A percentile compares a stretch with the other conserved stretches of the same genome.
Evolutionary conservation across 768 basidiomycete genomes (phyloP).

Genomic region (Neoboletus brunneissimus): DNA sequence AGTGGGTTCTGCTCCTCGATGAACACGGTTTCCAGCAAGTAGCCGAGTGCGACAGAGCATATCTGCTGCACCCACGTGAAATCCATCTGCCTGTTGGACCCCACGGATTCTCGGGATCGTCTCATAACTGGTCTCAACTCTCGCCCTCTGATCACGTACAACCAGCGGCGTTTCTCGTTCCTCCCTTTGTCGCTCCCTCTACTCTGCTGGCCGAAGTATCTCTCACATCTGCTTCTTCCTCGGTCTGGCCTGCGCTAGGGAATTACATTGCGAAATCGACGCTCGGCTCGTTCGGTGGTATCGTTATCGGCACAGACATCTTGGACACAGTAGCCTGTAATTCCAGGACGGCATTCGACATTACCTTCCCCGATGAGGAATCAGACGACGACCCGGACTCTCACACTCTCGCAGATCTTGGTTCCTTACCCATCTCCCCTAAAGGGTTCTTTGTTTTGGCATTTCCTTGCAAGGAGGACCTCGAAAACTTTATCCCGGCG

Average conservation of each 20-base stretch:
- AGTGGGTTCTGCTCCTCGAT: slow-evolving; percentile 54
- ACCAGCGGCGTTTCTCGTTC: slow-evolving; percentile 51
- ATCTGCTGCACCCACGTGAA: slow-evolving; percentile 43
- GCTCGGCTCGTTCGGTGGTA: slow-evolving; percentile 37
- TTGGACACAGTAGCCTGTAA: neutral
- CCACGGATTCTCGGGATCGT: slow-evolving; percentile 29
- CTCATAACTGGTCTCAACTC: slow-evolving; percentile 32
- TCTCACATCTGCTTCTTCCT: slow-evolving; percentile 12
- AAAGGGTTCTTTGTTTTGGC: slow-evolving; percentile 34
- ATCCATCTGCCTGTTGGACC: slow-evolving; percentile 42
- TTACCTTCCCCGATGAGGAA: neutral
- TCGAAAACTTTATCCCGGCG: slow-evolving; percentile 33
- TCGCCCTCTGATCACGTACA: slow-evolving; percentile 31
- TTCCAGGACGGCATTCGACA: neutral
- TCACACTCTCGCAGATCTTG: neutral
- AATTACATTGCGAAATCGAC: slow-evolving; percentile 28
- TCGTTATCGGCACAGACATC: slow-evolving; percentile 29
- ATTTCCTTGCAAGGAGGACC: slow-evolving; percentile 35
- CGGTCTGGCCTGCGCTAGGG: slow-evolving; percentile 27
- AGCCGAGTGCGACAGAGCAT: slow-evolving; percentile 30
- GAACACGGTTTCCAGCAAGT: slow-evolving; percentile 41
- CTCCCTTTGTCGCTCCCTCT: slow-evolving; percentile 55
- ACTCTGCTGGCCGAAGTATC: slow-evolving; percentile 22
- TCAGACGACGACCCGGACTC: neutral
- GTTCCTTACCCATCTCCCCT: slow-evolving; percentile 1